Conservation (phyloP, 1,139 yeast genomes). For the Magnusiomyces paraingens region DNA sequence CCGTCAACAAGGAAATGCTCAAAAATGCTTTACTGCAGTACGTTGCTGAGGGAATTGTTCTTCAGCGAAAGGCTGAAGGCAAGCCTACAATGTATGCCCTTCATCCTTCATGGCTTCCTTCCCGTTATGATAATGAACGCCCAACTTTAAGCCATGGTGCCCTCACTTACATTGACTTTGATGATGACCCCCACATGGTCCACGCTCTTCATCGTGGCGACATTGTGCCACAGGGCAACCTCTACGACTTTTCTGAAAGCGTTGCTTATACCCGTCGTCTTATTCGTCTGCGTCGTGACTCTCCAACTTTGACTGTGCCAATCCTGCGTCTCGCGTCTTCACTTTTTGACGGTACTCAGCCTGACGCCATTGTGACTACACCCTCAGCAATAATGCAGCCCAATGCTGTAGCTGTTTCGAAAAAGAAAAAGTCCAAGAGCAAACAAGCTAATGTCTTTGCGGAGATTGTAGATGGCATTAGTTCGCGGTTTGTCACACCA, state of each 20-base stretch:
- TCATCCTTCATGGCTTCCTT: constrained; percentile 22
- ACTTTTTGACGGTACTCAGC: not conserved
- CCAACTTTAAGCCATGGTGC: not conserved
- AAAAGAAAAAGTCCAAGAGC: too few relatives aligned
- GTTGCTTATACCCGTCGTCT: constrained; percentile 27
- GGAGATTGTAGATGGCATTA: not conserved
- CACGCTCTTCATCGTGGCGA: constrained; percentile 14
- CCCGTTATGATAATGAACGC: constrained; percentile 1
- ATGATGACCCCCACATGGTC: constrained; percentile 7
- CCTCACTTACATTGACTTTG: constrained; percentile 2
- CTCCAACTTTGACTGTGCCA: constrained; percentile 12
- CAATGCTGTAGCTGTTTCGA: too few relatives aligned
- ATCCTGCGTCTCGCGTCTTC: constrained; percentile 1
- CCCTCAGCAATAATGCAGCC: too few relatives aligned
- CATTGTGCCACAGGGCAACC: constrained; percentile 24
- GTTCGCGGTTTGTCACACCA: not conserved
- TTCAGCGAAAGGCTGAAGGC: constrained; percentile 18
- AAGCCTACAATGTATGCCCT: constrained; percentile 19
- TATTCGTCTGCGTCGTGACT: constrained; percentile 16
- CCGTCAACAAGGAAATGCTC: constrained; percentile 38
- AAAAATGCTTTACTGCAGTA: constrained; percentile 34
- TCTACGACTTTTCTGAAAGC: constrained; percentile 28
- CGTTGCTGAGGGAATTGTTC: constrained; percentile 32
- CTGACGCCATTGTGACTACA: too few relatives aligned
- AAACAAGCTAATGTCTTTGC: too few relatives aligned